Conservation (phyloP, 1,139 yeast species). For the Yamadazyma sp. region DNA sequence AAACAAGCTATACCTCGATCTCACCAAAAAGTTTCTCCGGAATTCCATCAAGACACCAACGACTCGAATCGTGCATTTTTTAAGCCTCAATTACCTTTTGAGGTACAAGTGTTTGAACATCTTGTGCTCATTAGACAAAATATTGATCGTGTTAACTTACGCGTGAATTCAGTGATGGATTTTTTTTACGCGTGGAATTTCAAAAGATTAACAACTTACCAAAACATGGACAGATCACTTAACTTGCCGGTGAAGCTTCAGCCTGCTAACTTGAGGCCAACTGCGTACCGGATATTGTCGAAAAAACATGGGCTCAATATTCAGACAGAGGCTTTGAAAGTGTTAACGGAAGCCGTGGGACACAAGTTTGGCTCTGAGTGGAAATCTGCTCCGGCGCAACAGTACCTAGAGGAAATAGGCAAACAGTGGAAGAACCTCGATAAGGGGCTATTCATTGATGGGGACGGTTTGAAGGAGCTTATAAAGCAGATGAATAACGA, state of each 20-base stretch:
- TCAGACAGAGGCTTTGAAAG: conserved; percentile 78
- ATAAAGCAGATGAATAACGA: conserved; percentile 48
- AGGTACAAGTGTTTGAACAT: conserved; percentile 8
- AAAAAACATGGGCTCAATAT: conserved; percentile 91
- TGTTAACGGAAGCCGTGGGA: conserved; percentile 73
- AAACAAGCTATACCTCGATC: conserved; percentile 11
- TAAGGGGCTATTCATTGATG: conserved; percentile 81
- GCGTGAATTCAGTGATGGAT: conserved; percentile 9
- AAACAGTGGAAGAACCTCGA: conserved; percentile 85
- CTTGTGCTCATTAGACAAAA: conserved; percentile 10
- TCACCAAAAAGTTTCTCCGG: conserved; percentile 12
- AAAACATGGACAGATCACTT: background rate
- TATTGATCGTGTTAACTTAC: conserved; percentile 13
- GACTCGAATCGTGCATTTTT: conserved; percentile 7
- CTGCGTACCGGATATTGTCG: conserved; percentile 85
- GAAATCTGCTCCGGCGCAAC: conserved; percentile 68
- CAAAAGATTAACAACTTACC: background rate
- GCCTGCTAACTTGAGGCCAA: conserved; percentile 82
- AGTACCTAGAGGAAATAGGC: conserved; percentile 77
- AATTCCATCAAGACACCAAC: conserved; percentile 7
- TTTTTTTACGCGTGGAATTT: too few relatives aligned
- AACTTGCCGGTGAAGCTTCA: conserved; percentile 69
- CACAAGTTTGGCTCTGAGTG: conserved; percentile 80
- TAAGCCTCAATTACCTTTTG: conserved; percentile 11
- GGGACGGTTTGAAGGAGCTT: conserved; percentile 63